Conservation (phyloP, 139 green algal species). For the Ettlia oleoabundans region DNA sequence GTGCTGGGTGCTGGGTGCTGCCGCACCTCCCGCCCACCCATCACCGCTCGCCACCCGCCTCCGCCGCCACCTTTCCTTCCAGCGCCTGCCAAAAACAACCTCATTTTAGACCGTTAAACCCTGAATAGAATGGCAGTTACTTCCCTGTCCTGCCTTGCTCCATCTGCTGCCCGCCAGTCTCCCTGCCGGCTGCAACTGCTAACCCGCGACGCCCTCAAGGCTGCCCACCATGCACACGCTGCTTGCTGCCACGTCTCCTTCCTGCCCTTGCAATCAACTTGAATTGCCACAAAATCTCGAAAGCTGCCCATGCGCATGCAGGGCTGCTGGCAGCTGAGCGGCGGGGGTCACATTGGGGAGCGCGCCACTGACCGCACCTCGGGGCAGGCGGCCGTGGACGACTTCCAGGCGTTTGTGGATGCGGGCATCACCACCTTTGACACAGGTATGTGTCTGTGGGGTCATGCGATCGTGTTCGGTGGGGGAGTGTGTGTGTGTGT, state of each 20-base stretch:
- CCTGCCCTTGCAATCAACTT: too few relatives aligned
- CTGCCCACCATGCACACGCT: too few relatives aligned
- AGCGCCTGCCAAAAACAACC: too few relatives aligned
- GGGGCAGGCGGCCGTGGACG: conserved; percentile 70
- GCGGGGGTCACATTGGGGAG: conserved; percentile 80
- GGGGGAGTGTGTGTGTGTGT: too few relatives aligned
- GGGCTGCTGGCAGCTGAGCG: conserved; percentile 83
- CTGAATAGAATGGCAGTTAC: too few relatives aligned
- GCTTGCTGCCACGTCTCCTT: too few relatives aligned
- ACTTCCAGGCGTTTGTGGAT: conserved; percentile 65
- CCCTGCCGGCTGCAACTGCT: too few relatives aligned
- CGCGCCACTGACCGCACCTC: conserved; percentile 68
- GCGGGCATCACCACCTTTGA: conserved; percentile 72
- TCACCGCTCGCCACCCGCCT: neutral
- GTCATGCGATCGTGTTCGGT: neutral
- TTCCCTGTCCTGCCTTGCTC: too few relatives aligned
- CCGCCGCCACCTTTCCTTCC: neutral
- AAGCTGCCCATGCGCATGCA: neutral
- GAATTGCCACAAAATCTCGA: too few relatives aligned
- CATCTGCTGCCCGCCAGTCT: too few relatives aligned
- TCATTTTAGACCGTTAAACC: too few relatives aligned
- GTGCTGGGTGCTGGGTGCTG: neutral
- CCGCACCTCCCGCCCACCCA: neutral
- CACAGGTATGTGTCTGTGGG: conserved; percentile 28
- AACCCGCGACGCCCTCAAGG: too few relatives aligned